phyloP scores from a whole-genome alignment of 2,329 filamentous ascomycete species.

The Periconia macrospinosa region DNA sequence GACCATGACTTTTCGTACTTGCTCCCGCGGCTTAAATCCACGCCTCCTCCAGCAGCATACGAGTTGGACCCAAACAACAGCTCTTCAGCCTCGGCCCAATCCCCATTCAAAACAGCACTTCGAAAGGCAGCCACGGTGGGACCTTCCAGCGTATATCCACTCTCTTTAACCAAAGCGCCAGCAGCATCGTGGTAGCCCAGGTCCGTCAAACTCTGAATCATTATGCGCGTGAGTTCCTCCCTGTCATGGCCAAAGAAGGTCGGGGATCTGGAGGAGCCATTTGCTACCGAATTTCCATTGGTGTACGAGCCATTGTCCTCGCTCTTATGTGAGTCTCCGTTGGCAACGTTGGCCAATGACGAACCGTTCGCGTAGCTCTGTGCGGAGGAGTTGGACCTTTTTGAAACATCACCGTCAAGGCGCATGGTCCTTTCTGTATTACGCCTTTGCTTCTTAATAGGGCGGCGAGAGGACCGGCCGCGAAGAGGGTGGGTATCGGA shows the following conservation, averaged over 20 bases:
- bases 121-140: slow-evolving; percentile 84
- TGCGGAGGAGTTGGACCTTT: slow-evolving; percentile 40
- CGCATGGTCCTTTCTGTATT: slow-evolving; percentile 45
- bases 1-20: slow-evolving; percentile 36
- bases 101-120: slow-evolving; percentile 74
- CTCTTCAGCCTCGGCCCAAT: slow-evolving; percentile 83
- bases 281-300: slow-evolving; percentile 43
- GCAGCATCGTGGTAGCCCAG: slow-evolving; percentile 84
- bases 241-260: slow-evolving; percentile 83
- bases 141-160: slow-evolving; percentile 85
- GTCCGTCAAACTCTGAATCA: slow-evolving; percentile 89
- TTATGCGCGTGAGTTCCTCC: slow-evolving; percentile 87
- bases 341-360: slow-evolving; percentile 40
- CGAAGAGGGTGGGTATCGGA: slow-evolving; percentile 15
- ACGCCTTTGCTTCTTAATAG: slow-evolving; percentile 48
- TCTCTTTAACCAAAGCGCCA: slow-evolving; percentile 73
- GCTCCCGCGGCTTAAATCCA: slow-evolving; percentile 35
- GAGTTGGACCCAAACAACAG: slow-evolving; percentile 64
- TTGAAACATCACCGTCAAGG: slow-evolving; percentile 47
- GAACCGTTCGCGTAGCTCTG: slow-evolving; percentile 44
- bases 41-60: slow-evolving; percentile 50
- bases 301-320: slow-evolving; percentile 50
- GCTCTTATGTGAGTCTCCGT: slow-evolving; percentile 43
- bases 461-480: slow-evolving; percentile 37
- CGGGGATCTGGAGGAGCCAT: slow-evolving; percentile 33